Evolutionary conservation across 2,329 filamentous ascomycete genomes (phyloP).

Genomic region (Teratosphaeria zuluensis): DNA sequence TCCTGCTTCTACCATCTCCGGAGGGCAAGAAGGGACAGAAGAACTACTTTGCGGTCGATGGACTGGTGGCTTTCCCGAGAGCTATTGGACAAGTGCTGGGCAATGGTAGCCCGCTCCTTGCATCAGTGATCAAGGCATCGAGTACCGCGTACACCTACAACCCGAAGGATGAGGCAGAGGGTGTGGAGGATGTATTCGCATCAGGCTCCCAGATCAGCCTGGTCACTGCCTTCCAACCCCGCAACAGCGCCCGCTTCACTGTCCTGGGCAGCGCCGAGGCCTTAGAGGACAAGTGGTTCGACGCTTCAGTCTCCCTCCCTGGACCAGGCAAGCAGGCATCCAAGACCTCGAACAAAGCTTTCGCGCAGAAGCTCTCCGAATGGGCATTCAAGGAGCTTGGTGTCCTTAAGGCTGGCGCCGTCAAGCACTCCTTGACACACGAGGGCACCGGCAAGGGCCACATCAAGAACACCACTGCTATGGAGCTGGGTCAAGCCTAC

Average conservation of each 20-base stretch:
- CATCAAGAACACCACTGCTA: slow-evolving; percentile 21
- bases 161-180: slow-evolving; percentile 67
- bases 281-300: slow-evolving; percentile 82
- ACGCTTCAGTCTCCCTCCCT: slow-evolving; percentile 58
- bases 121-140: slow-evolving; percentile 73
- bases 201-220: slow-evolving; percentile 75
- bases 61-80: slow-evolving; percentile 70
- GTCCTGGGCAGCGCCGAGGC: slow-evolving; percentile 80
- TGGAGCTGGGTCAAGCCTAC: slow-evolving; percentile 56
- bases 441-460: slow-evolving; percentile 41
- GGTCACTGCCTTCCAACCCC: slow-evolving; percentile 78
- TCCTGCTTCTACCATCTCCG: slow-evolving; percentile 67
- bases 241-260: slow-evolving; percentile 84
- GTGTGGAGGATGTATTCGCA: slow-evolving; percentile 71
- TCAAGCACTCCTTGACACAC: slow-evolving; percentile 59
- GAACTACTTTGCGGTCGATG: slow-evolving; percentile 64
- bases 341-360: slow-evolving; percentile 70
- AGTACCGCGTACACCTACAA: slow-evolving; percentile 88
- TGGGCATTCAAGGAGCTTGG: slow-evolving; percentile 96
- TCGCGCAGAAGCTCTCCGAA: slow-evolving; percentile 74
- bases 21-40: slow-evolving; percentile 58
- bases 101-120: slow-evolving; percentile 61
- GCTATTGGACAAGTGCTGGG: slow-evolving; percentile 76
- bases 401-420: slow-evolving; percentile 71
- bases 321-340: slow-evolving; percentile 40